phyloP scores from a whole-genome alignment of 768 basidiomycete species.

The Ramaria rubella region DNA sequence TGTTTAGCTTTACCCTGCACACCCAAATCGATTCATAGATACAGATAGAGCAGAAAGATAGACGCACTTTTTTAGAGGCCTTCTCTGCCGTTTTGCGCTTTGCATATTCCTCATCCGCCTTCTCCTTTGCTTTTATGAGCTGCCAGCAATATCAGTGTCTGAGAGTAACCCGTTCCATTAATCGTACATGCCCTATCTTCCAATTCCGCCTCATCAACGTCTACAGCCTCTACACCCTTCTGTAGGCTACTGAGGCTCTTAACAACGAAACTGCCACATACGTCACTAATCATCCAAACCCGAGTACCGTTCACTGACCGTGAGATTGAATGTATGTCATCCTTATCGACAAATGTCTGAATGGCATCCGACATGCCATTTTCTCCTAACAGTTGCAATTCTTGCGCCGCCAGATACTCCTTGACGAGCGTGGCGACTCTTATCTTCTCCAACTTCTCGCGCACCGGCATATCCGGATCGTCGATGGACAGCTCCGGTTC shows the following conservation, averaged over 20 bases:
- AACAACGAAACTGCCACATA: constrained; percentile 54
- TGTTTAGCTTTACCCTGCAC: constrained; percentile 40
- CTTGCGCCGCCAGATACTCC: constrained; percentile 89
- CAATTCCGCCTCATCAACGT: constrained; percentile 65
- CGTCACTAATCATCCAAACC: not conserved
- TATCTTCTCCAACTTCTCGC: constrained; percentile 75
- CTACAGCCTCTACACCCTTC: constrained; percentile 60
- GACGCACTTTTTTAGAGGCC: constrained; percentile 38
- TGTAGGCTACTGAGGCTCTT: constrained; percentile 53
- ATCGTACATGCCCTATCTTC: constrained; percentile 56
- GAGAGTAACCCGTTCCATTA: not conserved
- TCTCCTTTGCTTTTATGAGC: constrained; percentile 61
- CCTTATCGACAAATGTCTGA: constrained; percentile 94
- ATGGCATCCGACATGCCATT: constrained; percentile 91
- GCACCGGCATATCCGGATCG: constrained; percentile 55
- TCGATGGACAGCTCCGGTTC: constrained; percentile 78
- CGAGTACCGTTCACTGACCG: constrained; percentile 45
- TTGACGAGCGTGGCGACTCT: constrained; percentile 84
- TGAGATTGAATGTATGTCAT: constrained; percentile 88
- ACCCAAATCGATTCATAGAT: not conserved
- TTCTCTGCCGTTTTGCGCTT: constrained; percentile 21
- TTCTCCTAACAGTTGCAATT: constrained; percentile 86
- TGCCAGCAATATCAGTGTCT: constrained; percentile 21
- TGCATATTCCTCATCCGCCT: constrained; percentile 37
- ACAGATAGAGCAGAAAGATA: not conserved